These are phyloP conservation scores for Fusarium aywerte DNA, from an alignment of 2,329 filamentous ascomycete species.

Conservation along the genomic window DNA sequence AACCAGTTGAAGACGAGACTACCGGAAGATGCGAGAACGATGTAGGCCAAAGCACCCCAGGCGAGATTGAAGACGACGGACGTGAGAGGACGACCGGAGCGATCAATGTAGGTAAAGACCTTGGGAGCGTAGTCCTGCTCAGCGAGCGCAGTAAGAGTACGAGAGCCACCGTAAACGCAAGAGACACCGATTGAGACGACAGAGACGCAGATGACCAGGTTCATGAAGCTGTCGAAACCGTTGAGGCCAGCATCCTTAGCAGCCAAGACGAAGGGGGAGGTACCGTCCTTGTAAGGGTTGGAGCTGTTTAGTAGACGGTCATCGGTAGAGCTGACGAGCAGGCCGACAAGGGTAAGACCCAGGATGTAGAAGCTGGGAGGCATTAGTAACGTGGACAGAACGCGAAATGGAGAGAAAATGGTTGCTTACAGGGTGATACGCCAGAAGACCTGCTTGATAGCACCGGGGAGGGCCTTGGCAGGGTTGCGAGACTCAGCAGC, in stretches of 20 bases:
- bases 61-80: conserved; percentile 59
- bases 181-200: conserved; percentile 67
- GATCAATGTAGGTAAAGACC: conserved; percentile 65
- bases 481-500: conserved; percentile 76
- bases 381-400: background rate
- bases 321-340: conserved; percentile 58
- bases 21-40: conserved; percentile 59
- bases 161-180: conserved; percentile 65
- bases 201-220: conserved; percentile 64
- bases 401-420: conserved; percentile 6
- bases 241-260: conserved; percentile 59
- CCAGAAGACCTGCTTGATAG: conserved; percentile 78
- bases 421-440: conserved; percentile 56
- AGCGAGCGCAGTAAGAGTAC: conserved; percentile 65
- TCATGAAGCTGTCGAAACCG: conserved; percentile 64
- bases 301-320: conserved; percentile 53
- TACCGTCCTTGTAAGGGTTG: conserved; percentile 48
- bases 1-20: conserved; percentile 71
- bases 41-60: conserved; percentile 60
- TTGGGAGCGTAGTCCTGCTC: conserved; percentile 67
- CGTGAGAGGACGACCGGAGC: conserved; percentile 61
- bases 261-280: conserved; percentile 64
- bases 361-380: conserved; percentile 56
- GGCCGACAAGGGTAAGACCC: conserved; percentile 60
- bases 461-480: conserved; percentile 76